phyloP scores from a whole-genome alignment of 2,329 filamentous ascomycete genomes.

The Pochonia chlamydosporia region DNA sequence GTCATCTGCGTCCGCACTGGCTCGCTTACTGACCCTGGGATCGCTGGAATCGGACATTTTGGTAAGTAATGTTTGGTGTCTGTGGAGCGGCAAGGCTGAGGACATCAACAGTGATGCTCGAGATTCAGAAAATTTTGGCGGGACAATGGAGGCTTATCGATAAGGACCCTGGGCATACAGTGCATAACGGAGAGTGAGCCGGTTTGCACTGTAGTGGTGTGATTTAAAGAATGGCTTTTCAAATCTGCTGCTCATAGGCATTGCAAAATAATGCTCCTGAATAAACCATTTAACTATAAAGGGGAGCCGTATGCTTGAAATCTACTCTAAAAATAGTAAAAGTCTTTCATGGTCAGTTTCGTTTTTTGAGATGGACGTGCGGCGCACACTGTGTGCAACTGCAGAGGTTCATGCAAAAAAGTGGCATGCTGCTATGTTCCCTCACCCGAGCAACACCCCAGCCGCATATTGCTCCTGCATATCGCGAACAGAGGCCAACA shows the following conservation, averaged over 20 bases:
- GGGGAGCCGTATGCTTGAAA: not conserved
- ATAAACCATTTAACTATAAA: not conserved
- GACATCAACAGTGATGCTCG: not conserved
- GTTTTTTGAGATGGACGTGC: not conserved
- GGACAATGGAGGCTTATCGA: conserved; percentile 23
- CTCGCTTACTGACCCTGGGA: conserved; percentile 34
- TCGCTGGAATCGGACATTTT: conserved; percentile 33
- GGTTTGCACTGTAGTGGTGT: not conserved
- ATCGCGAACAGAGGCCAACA: not conserved
- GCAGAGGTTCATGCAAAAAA: conserved; percentile 1
- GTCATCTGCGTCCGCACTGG: conserved; percentile 37
- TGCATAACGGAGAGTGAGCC: not conserved
- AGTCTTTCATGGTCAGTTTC: not conserved
- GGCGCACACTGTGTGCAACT: conserved; percentile 9
- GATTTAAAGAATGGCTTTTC: not conserved
- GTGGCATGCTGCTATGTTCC: not conserved
- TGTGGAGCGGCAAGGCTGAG: conserved; percentile 7
- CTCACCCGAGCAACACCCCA: conserved; percentile 1
- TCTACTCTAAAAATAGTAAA: not conserved
- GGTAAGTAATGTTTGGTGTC: conserved; percentile 8
- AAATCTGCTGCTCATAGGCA: too few relatives aligned
- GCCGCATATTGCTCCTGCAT: conserved; percentile 1
- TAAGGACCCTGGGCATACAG: conserved; percentile 17
- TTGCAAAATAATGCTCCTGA: not conserved
- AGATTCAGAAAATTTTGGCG: conserved; percentile 18